Percentiles rank a stretch among this genome's conserved stretches.
Evolutionary conservation across 495 filamentous ascomycete species (phyloP).

Genomic region (Trichocladium antarcticum): DNA sequence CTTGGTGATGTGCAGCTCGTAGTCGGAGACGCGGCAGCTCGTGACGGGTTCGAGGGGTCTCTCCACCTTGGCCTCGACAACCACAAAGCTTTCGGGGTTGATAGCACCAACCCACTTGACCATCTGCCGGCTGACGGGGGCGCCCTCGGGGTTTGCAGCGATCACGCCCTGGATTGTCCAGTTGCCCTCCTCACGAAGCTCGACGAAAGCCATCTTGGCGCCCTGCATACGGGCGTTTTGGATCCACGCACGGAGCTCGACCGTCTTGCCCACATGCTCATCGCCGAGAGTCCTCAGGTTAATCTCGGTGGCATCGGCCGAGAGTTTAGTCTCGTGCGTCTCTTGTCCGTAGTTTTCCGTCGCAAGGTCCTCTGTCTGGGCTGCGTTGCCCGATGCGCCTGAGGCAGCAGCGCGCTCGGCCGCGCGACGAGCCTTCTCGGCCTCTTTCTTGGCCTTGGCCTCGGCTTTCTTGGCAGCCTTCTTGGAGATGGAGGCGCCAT

Average conservation of each 20-base stretch:
- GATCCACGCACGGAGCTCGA: constrained; percentile 71
- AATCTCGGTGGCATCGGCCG: constrained; percentile 30
- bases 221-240: constrained; percentile 82
- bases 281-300: constrained; percentile 45
- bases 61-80: constrained; percentile 70
- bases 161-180: constrained; percentile 67
- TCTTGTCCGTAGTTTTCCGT: constrained; percentile 58
- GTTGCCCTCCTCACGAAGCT: constrained; percentile 70
- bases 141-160: constrained; percentile 43
- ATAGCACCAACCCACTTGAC: constrained; percentile 77
- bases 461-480: constrained; percentile 48
- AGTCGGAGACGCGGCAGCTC: constrained; percentile 59
- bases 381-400: constrained; percentile 37
- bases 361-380: constrained; percentile 54
- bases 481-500: constrained; percentile 33
- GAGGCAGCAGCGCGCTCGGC: constrained; percentile 39
- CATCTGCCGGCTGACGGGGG: constrained; percentile 67
- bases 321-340: constrained; percentile 22
- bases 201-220: constrained; percentile 85
- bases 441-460: constrained; percentile 44
- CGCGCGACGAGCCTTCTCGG: constrained; percentile 41
- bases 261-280: constrained; percentile 56
- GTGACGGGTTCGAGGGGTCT: constrained; percentile 74
- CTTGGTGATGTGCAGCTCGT: constrained; percentile 81
- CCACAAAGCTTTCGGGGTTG: constrained; percentile 71